A percentile compares a stretch with the other conserved stretches of the same genome.
These are phyloP conservation scores for Chalciporus sphaerocephalus DNA, from an alignment of 768 basidiomycete genomes.

Conservation along the genomic window DNA sequence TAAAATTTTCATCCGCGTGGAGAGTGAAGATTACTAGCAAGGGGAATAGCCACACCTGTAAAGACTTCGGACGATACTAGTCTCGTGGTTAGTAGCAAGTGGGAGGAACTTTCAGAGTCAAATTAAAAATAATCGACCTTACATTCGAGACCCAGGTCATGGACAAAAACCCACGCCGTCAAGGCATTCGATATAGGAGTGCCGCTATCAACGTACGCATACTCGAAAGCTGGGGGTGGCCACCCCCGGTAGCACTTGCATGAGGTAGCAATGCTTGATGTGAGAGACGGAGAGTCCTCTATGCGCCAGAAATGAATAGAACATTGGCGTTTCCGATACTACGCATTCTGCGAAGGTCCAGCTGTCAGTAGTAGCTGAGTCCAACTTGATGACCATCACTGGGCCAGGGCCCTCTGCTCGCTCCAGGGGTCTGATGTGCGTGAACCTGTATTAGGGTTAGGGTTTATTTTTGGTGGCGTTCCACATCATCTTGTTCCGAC, in stretches of 20 bases:
- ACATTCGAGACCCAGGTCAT: slow-evolving; percentile 21
- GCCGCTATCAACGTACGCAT: slow-evolving; percentile 23
- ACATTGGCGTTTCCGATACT: no score
- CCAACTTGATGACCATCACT: no score
- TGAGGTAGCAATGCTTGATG: no score
- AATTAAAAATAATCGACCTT: slow-evolving; percentile 7
- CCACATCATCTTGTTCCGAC: no score
- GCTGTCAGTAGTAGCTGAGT: no score
- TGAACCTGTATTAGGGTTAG: slow-evolving; percentile 9
- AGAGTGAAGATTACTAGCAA: neutral
- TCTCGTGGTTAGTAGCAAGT: slow-evolving; percentile 16
- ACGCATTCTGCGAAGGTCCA: no score
- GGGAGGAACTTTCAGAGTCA: slow-evolving; percentile 17
- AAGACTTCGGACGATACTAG: slow-evolving; percentile 23
- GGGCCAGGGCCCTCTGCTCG: no score
- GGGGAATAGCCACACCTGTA: slow-evolving; percentile 27
- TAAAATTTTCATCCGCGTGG: no score
- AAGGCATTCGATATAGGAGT: slow-evolving; percentile 14
- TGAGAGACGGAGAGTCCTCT: no score
- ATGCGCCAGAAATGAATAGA: no score
- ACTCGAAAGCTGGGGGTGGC: no score
- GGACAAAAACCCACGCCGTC: slow-evolving; percentile 21
- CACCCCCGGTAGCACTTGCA: no score
- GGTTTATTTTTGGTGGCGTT: slow-evolving; percentile 11
- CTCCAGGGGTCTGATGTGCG: neutral